Evolutionary conservation across 345 rosid species (phyloP), one percentile per base, ranked within the genome.

Genomic region (Cardiospermum halicacabum): DNA sequence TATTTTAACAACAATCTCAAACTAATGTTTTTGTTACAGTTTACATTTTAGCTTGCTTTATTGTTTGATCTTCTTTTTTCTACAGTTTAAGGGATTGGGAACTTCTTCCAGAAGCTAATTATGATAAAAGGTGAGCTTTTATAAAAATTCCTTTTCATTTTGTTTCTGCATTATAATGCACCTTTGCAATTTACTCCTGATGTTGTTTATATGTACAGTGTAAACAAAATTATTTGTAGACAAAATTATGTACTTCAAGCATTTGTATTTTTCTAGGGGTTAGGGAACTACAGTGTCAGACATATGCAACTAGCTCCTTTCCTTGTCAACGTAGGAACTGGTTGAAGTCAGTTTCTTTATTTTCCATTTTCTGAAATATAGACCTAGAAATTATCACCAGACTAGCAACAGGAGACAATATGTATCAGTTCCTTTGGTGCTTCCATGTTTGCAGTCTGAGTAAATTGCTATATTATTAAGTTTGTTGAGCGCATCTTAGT

Each of bases 61-160:
- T 64, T 42, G 25, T 43, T 47, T 69, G 22, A 69, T 49, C 56
- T 54, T 10, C 4, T 15, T 11, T 66, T 69, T 0, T 61, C 36
- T 72, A 72, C 88, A 94, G 97, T 74, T 80, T 94, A 74, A 94
- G 82, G 73, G 82, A 81, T 40, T 94, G 99, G 99, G 71, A 73
- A 69, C 89, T 91, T 77, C 88, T 85, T 74, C 83, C 96, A 7
- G 99, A 87, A 77, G 81, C 50, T 42, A 82, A 85, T 24, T 91
- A 91, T 73, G 73, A 71, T 76, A 84, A 74, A 83, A 94, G 99
- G 97, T 94, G 58, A 67, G 73, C 32, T 56, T 8, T 65, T 45
- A 54, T 39, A 55, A 26, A 47, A 27, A 26, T 37, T 37, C 22
- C 5, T 18, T 61, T 62, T 53, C 53, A 18, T 40, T 6, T 60